Conservation (phyloP, 208 protist species). For the Trypanosoma boissoni region DNA sequence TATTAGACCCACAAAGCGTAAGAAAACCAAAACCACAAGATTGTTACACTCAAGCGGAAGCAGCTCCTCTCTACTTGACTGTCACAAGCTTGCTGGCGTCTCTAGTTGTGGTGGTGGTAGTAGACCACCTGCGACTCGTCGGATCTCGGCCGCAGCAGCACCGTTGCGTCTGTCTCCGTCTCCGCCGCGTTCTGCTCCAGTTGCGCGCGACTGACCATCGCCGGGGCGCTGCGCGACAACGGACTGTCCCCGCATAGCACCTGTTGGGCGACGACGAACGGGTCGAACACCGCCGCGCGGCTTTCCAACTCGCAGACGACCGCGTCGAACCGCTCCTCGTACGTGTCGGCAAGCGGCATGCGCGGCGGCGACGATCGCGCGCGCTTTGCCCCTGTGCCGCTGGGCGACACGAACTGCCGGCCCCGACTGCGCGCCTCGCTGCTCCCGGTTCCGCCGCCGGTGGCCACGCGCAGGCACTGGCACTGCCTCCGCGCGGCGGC, state of each 20-base stretch:
- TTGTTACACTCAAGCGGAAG: background rate
- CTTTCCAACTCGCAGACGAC: constrained; percentile 54
- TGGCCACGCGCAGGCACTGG: too few species aligned
- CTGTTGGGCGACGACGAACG: background rate
- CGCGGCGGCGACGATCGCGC: constrained; percentile 2
- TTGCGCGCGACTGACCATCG: constrained; percentile 18
- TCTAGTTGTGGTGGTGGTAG: constrained; percentile 62
- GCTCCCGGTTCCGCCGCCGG: background rate
- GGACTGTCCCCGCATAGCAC: constrained; percentile 33
- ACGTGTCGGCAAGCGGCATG: constrained; percentile 51
- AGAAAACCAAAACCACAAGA: constrained; percentile 13
- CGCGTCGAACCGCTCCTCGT: constrained; percentile 62
- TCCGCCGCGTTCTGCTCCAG: constrained; percentile 5
- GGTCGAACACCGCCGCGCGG: constrained; percentile 10
- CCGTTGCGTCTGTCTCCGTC: too few species aligned
- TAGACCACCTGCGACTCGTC: constrained; percentile 79
- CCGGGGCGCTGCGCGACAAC: background rate
- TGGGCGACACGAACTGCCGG: background rate
- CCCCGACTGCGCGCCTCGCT: background rate
- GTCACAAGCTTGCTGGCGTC: too few species aligned
- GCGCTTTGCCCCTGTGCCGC: background rate
- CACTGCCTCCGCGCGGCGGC: background rate
- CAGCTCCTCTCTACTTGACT: too few species aligned
- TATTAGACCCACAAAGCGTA: background rate
- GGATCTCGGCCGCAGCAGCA: background rate